Percentiles rank a stretch among this genome's conserved stretches.
These are phyloP conservation scores for Lachancea kluyveri DNA, from an alignment of 805 yeast genomes.

Conservation along the genomic window DNA sequence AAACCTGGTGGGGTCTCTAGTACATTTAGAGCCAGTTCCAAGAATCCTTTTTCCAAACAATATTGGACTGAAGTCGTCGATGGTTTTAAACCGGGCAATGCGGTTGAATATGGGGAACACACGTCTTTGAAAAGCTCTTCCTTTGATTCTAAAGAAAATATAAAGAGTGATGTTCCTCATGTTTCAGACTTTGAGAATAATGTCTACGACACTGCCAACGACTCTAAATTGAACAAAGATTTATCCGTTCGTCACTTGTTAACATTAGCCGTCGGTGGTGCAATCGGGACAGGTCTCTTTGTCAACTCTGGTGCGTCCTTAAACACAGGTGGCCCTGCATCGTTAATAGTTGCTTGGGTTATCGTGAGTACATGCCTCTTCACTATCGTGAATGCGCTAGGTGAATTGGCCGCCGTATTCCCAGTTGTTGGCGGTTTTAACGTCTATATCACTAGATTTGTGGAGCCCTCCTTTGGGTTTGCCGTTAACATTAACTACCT, in stretches of 20 bases:
- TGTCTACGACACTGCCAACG: slow-evolving; percentile 2
- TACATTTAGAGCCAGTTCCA: too few species aligned
- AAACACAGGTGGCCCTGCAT: slow-evolving; percentile 57
- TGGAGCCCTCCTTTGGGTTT: slow-evolving; percentile 52
- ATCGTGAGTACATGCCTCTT: slow-evolving; percentile 53
- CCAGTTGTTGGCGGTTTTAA: slow-evolving; percentile 51
- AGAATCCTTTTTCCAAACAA: too few species aligned
- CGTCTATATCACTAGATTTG: slow-evolving; percentile 43
- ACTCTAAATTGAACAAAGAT: slow-evolving; percentile 19
- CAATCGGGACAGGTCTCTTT: slow-evolving; percentile 64
- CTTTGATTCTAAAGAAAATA: too few species aligned
- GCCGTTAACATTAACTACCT: slow-evolving; percentile 49
- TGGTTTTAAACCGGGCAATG: slow-evolving; percentile 14
- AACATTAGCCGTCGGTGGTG: slow-evolving; percentile 64
- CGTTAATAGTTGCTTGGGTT: slow-evolving; percentile 49
- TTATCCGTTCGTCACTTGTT: slow-evolving; percentile 42
- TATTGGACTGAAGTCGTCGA: slow-evolving; percentile 18
- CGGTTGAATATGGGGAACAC: too few species aligned
- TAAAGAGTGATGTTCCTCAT: too few species aligned
- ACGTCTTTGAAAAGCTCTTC: too few species aligned
- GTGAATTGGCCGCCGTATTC: slow-evolving; percentile 47
- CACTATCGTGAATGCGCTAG: slow-evolving; percentile 49
- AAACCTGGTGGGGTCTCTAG: slow-evolving; percentile 3
- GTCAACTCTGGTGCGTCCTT: slow-evolving; percentile 60
- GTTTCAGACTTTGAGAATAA: too few species aligned